Conservation (phyloP, 2,329 filamentous ascomycete species). For the Fusarium floridanum region DNA sequence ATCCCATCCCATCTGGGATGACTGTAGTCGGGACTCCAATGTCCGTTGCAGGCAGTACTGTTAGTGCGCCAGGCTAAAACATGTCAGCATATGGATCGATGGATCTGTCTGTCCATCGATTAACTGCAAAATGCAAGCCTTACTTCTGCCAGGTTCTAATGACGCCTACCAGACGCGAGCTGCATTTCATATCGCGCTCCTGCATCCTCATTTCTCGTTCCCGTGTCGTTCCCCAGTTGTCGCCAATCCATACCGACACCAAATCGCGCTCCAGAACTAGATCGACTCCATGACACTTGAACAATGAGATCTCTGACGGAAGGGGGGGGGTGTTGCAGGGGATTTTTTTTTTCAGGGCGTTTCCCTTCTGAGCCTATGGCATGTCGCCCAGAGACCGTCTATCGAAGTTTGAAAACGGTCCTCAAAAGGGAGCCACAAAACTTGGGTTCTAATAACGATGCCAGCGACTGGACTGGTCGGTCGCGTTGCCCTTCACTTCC, state of each 20-base stretch:
- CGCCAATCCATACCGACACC: slow-evolving; percentile 28
- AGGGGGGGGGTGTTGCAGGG: slow-evolving; percentile 23
- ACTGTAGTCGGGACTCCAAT: neutral
- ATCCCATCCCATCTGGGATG: slow-evolving; percentile 35
- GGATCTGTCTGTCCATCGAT: slow-evolving; percentile 19
- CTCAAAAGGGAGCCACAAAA: slow-evolving; percentile 4
- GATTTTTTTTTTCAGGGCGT: slow-evolving; percentile 18
- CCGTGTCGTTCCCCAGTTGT: slow-evolving; percentile 36
- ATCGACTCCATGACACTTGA: slow-evolving; percentile 9
- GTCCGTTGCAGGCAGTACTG: slow-evolving; percentile 2
- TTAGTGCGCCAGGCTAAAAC: slow-evolving; percentile 33
- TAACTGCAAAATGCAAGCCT: slow-evolving; percentile 21
- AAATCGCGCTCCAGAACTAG: slow-evolving; percentile 26
- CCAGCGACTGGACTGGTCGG: slow-evolving; percentile 27
- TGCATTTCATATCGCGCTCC: slow-evolving; percentile 9
- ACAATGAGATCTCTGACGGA: slow-evolving; percentile 16
- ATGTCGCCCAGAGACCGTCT: slow-evolving; percentile 10
- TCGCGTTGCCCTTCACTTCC: slow-evolving; percentile 24
- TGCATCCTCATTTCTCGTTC: slow-evolving; percentile 26
- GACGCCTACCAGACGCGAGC: slow-evolving; percentile 25
- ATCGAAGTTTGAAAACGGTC: slow-evolving; percentile 10
- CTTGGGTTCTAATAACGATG: slow-evolving; percentile 10
- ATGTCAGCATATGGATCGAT: slow-evolving; percentile 18
- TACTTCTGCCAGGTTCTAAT: slow-evolving; percentile 12
- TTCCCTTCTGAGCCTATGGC: slow-evolving; percentile 26